Percentiles rank a stretch among this genome's conserved stretches.
phyloP scores from a whole-genome alignment of 306 rosid species.

The Trifolium subterraneum region DNA sequence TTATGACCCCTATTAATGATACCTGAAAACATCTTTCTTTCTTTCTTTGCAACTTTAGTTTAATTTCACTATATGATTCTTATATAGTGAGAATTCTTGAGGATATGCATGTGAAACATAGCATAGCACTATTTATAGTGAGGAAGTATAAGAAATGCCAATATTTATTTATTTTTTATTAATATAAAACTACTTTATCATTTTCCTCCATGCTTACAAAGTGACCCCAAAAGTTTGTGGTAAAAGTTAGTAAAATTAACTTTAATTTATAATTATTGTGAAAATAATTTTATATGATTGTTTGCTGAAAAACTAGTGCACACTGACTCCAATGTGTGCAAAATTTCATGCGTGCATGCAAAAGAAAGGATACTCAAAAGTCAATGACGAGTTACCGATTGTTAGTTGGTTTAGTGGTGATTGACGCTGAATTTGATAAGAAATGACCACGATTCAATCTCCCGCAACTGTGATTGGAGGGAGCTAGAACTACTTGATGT shows the following conservation, averaged over 20 bases:
- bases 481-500: too few relatives aligned
- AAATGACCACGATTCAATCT: too few relatives aligned
- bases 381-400: not conserved
- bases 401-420: too few relatives aligned
- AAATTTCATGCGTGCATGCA: slow-evolving; percentile 13
- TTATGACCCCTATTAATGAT: slow-evolving; percentile 31
- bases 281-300: too few relatives aligned
- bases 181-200: not conserved
- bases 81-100: not conserved
- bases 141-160: not conserved
- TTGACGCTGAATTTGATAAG: too few relatives aligned
- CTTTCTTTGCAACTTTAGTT: too few relatives aligned
- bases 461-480: too few relatives aligned
- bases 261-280: too few relatives aligned
- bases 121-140: slow-evolving; percentile 35
- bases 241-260: not conserved
- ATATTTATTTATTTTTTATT: not conserved
- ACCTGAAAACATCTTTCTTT: slow-evolving; percentile 38
- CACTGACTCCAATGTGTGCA: slow-evolving; percentile 20
- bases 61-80: too few relatives aligned
- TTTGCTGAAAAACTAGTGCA: not conserved
- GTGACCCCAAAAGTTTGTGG: not conserved
- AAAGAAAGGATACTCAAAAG: not conserved
- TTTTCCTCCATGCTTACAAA: not conserved
- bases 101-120: not conserved